Conservation (phyloP, 1,139 yeast genomes). For the Geotrichum cucujoidarum region DNA sequence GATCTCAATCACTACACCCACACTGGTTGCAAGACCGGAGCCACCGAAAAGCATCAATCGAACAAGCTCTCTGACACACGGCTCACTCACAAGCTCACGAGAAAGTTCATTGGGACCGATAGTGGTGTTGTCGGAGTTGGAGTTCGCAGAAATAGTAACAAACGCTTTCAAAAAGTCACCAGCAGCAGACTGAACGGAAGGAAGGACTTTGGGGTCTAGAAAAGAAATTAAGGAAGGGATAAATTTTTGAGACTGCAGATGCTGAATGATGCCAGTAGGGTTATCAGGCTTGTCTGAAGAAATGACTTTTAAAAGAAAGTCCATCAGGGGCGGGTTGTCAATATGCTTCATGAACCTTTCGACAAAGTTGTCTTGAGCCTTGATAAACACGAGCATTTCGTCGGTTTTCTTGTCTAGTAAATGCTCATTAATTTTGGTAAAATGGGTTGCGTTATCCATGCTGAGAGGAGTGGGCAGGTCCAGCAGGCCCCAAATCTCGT, state of each 20-base stretch:
- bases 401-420: slow-evolving; percentile 85
- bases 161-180: slow-evolving; percentile 93
- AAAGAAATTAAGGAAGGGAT: slow-evolving; percentile 56
- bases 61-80: slow-evolving; percentile 61
- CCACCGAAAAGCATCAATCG: slow-evolving; percentile 88
- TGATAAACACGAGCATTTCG: slow-evolving; percentile 68
- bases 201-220: slow-evolving; percentile 51
- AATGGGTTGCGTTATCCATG: slow-evolving; percentile 74
- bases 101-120: slow-evolving; percentile 96
- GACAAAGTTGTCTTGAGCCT: slow-evolving; percentile 59
- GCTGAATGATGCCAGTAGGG: slow-evolving; percentile 71
- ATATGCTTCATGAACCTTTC: slow-evolving; percentile 70
- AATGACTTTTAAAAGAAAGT: slow-evolving; percentile 67
- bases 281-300: slow-evolving; percentile 76
- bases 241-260: slow-evolving; percentile 58
- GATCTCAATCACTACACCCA: slow-evolving; percentile 90
- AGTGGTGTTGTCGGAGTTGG: slow-evolving; percentile 73
- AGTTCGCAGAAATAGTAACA: slow-evolving; percentile 90
- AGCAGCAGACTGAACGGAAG: slow-evolving; percentile 84
- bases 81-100: slow-evolving; percentile 76
- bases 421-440: slow-evolving; percentile 93
- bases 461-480: slow-evolving; percentile 62
- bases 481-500: slow-evolving; percentile 72
- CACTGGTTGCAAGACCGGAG: slow-evolving; percentile 89
- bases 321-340: slow-evolving; percentile 84